Conservation (phyloP, 2,329 filamentous ascomycete species). For the Thermothelomyces thermophilus region DNA sequence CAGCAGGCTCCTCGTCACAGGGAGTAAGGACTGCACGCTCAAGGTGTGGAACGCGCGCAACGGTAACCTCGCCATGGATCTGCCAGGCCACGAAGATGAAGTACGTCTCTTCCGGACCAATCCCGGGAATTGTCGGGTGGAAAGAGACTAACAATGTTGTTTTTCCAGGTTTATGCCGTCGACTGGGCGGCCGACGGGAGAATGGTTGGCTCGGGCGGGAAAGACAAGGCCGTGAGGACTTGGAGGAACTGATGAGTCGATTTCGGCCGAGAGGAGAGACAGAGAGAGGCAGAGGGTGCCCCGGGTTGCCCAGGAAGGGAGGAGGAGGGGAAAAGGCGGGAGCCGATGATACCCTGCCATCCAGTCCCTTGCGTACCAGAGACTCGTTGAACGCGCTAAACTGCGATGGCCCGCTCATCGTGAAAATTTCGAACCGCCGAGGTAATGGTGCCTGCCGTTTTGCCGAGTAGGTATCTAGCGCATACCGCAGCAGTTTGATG, state of each 20-base stretch:
- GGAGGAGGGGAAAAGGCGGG: conserved; percentile 3
- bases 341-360: conserved; percentile 23
- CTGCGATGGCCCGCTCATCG: neutral
- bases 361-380: neutral
- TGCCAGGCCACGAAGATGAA: conserved; percentile 86
- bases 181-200: conserved; percentile 93
- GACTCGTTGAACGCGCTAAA: neutral
- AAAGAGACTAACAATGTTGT: no score
- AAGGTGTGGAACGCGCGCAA: conserved; percentile 92
- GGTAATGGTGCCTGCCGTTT: no score
- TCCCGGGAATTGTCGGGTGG: neutral
- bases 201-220: conserved; percentile 83
- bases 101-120: conserved; percentile 1
- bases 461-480: no score
- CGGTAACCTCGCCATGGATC: conserved; percentile 70
- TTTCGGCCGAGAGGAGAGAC: neutral
- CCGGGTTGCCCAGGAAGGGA: neutral
- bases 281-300: neutral
- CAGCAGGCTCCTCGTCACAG: conserved; percentile 79
- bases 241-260: conserved; percentile 51
- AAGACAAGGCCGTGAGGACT: conserved; percentile 71
- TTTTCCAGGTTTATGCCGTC: conserved; percentile 65
- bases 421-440: no score
- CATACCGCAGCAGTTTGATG: no score
- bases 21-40: conserved; percentile 84